A percentile compares a stretch with the other conserved stretches of the same genome.
Evolutionary conservation across 371 early-diverging fungal genomes (phyloP).

Genomic region (Mortierella sp.): DNA sequence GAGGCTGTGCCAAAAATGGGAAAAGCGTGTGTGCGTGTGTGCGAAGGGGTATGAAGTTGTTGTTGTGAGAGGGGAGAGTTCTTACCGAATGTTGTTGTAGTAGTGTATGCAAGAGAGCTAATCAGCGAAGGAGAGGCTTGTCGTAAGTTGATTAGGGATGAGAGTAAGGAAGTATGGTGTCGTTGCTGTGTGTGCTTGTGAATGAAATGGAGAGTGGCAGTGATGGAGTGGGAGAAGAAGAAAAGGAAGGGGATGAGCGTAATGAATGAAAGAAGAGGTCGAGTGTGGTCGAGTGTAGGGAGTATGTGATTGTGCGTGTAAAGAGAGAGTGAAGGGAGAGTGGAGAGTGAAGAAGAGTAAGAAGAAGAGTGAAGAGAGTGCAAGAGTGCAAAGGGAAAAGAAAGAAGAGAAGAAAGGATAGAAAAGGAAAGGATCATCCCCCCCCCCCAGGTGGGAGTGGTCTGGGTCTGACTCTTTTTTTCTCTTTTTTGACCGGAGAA

Average conservation of each 20-base stretch:
- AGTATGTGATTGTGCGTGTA: background rate
- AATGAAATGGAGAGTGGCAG: background rate
- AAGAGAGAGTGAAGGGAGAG: background rate
- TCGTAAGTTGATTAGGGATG: background rate
- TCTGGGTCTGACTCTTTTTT: slow-evolving; percentile 6
- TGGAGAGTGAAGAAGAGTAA: background rate
- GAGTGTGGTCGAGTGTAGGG: background rate
- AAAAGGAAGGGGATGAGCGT: background rate
- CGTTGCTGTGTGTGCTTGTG: background rate
- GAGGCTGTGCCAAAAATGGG: background rate
- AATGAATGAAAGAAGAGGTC: background rate
- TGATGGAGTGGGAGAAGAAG: background rate
- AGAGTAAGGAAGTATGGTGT: background rate
- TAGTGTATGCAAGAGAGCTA: background rate
- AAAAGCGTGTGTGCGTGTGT: background rate
- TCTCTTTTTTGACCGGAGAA: background rate
- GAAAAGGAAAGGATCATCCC: slow-evolving; percentile 11
- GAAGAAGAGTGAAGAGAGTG: background rate
- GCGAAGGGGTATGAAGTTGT: background rate
- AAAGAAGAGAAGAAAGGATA: background rate
- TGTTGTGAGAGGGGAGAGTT: background rate
- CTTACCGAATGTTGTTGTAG: background rate
- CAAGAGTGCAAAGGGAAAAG: background rate
- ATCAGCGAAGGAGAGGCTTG: background rate
- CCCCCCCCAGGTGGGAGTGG: background rate